These are phyloP conservation scores for Reutealis trisperma DNA, from an alignment of 345 rosid genomes.

Conservation along the genomic window DNA sequence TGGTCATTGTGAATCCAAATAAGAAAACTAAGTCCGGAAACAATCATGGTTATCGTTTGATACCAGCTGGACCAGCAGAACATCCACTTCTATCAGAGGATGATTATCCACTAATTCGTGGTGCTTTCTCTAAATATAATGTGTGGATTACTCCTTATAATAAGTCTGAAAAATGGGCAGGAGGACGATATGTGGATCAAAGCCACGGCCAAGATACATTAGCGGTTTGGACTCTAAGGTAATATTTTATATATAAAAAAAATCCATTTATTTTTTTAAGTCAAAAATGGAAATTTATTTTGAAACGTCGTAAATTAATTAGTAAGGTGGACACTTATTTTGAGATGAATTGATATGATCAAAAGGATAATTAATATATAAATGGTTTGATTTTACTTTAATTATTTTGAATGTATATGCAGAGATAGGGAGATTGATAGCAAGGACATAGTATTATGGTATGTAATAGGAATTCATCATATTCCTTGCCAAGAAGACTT, in stretches of 20 bases:
- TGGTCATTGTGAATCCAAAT: constrained; percentile 44
- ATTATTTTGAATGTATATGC: neutral
- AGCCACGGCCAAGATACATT: constrained; percentile 55
- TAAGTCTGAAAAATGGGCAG: constrained; percentile 53
- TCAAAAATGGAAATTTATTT: no score
- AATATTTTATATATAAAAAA: no score
- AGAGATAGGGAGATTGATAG: constrained; percentile 51
- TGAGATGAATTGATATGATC: no score
- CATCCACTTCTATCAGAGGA: constrained; percentile 29
- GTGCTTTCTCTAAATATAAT: constrained; percentile 48
- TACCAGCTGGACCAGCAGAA: constrained; percentile 26
- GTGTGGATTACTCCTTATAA: constrained; percentile 66
- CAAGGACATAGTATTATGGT: constrained; percentile 59
- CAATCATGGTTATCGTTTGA: constrained; percentile 43
- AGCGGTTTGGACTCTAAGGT: constrained; percentile 49
- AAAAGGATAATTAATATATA: no score
- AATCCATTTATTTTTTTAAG: no score
- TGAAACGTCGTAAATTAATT: no score
- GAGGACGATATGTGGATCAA: constrained; percentile 44
- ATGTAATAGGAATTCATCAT: constrained; percentile 49
- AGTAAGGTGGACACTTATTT: no score
- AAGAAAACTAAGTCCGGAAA: constrained; percentile 48
- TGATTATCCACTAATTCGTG: constrained; percentile 55
- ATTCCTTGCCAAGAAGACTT: constrained; percentile 62
- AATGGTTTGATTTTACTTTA: no score